Evolutionary conservation across 2,329 filamentous ascomycete species (phyloP), one percentile per base, ranked within the genome.

Genomic region (Penicillium sp.): DNA sequence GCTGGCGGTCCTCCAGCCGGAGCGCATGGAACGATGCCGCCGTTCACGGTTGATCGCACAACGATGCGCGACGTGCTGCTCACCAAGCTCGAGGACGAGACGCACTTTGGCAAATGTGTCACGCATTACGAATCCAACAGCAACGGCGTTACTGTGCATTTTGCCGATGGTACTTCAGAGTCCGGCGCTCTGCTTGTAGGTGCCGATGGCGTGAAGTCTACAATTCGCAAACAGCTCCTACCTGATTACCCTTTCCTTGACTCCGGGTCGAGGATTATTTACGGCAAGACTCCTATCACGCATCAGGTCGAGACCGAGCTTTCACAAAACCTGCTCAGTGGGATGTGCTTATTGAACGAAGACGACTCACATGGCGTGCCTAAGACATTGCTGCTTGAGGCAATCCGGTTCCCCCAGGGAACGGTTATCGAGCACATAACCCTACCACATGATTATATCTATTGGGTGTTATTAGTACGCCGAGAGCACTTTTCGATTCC

Each of bases 131-230:
- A 63, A 2, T 65, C 66, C 40, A 35, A 58, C 18, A 24, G 49
- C 1, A 57, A 61, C 6, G 60, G 58, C 1, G 61, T 72, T 5
- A 55, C 57, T 14, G 71, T 64, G 1, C 45, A 59, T 38, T 76
- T 76, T 56, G 52, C 62, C 0, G 74, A 76, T 47, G 71, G 72
- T 1, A 66, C 66, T 0, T 57, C 53, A 3, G 66, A 67, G 21
- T 54, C 59, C 1, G 74, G 72, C 0, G 60, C 61, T 6, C 58
- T 77, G 5, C 62, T 77, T 2, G 64, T 77, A 14, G 74, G 74
- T 9, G 72, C 74, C 1, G 74, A 77, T 60, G 75, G 74, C 6
- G 63, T 66, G 14, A 62, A 69, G 20, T 76, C 71, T 18, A 54
- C 55, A 11, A 66, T 75, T n/a, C 65, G 75, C 5, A 68, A 62